Base-by-base conservation (phyloP, 2,329 filamentous ascomycete species). In the Grosmannia clavigera region DNA sequence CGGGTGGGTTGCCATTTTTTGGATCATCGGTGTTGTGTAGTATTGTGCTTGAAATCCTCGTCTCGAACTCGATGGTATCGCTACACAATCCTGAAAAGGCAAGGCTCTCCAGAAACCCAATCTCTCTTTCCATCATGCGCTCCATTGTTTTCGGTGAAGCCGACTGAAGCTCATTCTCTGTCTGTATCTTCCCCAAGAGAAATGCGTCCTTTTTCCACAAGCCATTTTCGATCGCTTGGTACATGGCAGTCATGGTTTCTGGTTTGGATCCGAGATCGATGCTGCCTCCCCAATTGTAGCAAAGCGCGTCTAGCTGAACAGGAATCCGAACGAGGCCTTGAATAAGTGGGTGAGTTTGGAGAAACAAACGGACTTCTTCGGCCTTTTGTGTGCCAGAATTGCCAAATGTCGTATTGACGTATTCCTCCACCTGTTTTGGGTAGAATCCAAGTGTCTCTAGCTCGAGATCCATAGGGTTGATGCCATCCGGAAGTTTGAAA, bases 231-330 rank as follows among this genome's bases (percentile, higher is more conserved):
- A 33, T 53, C 10, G 51, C 51, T 9, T 11, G 25, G 12, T 29
- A 31, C 25, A 53, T 14, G 27, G 27, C 48, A 27, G 22, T 27
- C 48, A 51, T 27, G 3, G 51, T 29, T 29, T 27, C 25, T 6
- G 51, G 27, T 16, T 22, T 22, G 22, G 22, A 29, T 9, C 10
- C 29, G 10, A 12, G 22, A 27, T 3, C 48, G 3, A 14, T 52
- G 27, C 3, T 14, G 12, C 3, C 7, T 29, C 10, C 60, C 73
- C 73, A 76, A 19, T 58, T 70, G 54, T 66, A 73, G 61, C 74
- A 77, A 29, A 77, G 60, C 1, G 75, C 75, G 66, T 77, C 75
- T 0, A 78, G 66, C 57, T 73, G 73, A 60, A 77, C 73, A 0
- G 74, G 76, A 51, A 77, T 76, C n/a, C 69, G 72, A 2, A 73